A percentile compares a stretch with the other conserved stretches of the same genome.
Evolutionary conservation across 805 yeast species (phyloP).

Genomic region (Saccharomycopsis guyanensis): DNA sequence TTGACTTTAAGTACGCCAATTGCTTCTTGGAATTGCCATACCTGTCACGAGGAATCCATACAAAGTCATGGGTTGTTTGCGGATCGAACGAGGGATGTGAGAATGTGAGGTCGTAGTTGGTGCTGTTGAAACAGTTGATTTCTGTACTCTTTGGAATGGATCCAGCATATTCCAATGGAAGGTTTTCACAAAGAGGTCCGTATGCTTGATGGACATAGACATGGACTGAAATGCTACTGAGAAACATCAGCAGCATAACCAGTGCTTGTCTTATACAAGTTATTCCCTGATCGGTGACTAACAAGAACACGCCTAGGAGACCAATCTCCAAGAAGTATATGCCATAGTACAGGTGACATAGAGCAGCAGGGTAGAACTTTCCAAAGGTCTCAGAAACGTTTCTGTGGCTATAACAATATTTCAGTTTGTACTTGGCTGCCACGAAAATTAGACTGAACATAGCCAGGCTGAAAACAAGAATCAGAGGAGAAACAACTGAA

Average conservation of each 20-base stretch:
- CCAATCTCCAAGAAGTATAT: constrained; percentile 75
- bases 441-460: constrained; percentile 50
- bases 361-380: constrained; percentile 60
- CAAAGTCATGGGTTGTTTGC: constrained; percentile 22
- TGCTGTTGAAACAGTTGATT: constrained; percentile 4
- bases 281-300: constrained; percentile 45
- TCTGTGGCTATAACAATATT: constrained; percentile 44
- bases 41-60: constrained; percentile 39
- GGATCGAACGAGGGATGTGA: constrained; percentile 21
- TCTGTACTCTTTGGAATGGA: constrained; percentile 7
- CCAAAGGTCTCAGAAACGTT: constrained; percentile 64
- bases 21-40: constrained; percentile 29
- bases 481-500: constrained; percentile 72
- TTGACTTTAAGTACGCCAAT: constrained; percentile 20
- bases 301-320: constrained; percentile 65
- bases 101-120: constrained; percentile 19
- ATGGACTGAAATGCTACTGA: constrained; percentile 53
- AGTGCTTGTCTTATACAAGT: constrained; percentile 42
- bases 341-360: constrained; percentile 73
- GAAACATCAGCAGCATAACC: constrained; percentile 43
- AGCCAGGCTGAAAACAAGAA: constrained; percentile 50
- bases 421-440: constrained; percentile 64
- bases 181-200: constrained; percentile 28
- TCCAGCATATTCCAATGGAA: constrained; percentile 32
- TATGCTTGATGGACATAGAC: constrained; percentile 40